Evolutionary conservation across 495 filamentous ascomycete species (phyloP).

Genomic region (Tuber indicum): DNA sequence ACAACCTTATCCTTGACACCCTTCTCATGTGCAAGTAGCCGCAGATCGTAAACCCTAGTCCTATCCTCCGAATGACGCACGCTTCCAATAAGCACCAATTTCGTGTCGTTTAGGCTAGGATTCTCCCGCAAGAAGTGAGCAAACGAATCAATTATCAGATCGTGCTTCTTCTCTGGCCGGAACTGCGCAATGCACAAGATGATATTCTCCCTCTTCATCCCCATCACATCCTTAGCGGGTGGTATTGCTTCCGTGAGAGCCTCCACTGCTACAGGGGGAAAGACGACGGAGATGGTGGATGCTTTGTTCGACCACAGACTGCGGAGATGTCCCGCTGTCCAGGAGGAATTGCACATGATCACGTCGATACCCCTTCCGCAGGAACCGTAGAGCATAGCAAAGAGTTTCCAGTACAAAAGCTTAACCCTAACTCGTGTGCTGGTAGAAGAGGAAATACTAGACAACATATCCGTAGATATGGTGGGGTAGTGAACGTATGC

Average conservation of each 20-base stretch:
- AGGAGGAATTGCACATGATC: slow-evolving; percentile 93
- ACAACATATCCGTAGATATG: slow-evolving; percentile 96
- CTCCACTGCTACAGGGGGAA: slow-evolving; percentile 82
- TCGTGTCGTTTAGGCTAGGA: slow-evolving; percentile 47
- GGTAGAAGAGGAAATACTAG: slow-evolving; percentile 58
- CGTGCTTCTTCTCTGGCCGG: slow-evolving; percentile 92
- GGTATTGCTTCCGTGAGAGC: slow-evolving; percentile 68
- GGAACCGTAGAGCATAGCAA: slow-evolving; percentile 70
- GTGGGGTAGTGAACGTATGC: slow-evolving; percentile 98
- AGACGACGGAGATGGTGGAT: slow-evolving; percentile 62
- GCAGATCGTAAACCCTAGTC: slow-evolving; percentile 83
- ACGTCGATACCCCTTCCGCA: slow-evolving; percentile 77
- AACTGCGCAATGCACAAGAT: slow-evolving; percentile 95
- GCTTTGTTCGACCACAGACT: slow-evolving; percentile 57
- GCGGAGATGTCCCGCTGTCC: slow-evolving; percentile 81
- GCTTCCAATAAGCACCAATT: slow-evolving; percentile 76
- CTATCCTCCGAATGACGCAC: slow-evolving; percentile 78
- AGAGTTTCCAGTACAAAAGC: slow-evolving; percentile 84
- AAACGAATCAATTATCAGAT: slow-evolving; percentile 75
- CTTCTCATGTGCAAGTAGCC: slow-evolving; percentile 80
- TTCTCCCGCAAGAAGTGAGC: slow-evolving; percentile 54
- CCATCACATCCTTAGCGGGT: slow-evolving; percentile 55
- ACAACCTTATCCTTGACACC: slow-evolving; percentile 72
- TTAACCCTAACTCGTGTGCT: slow-evolving; percentile 50
- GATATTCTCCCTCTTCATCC: slow-evolving; percentile 58